Conservation (phyloP, 1,284 basidiomycete genomes). For the Earliella scabrosa region DNA sequence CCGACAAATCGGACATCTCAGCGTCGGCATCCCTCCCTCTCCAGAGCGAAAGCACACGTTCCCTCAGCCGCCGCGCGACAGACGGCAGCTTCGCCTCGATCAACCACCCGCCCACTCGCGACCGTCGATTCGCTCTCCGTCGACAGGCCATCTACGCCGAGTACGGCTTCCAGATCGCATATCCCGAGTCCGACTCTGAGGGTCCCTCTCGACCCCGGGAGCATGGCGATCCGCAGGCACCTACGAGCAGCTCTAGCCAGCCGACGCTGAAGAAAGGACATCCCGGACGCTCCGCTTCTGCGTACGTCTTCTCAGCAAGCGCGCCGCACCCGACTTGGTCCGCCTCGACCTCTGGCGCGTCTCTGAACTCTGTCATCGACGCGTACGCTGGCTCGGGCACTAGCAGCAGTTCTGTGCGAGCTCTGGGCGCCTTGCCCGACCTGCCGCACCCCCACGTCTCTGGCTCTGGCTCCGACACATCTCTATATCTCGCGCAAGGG, state of each 20-base stretch:
- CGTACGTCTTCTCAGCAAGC: slow-evolving; percentile 3
- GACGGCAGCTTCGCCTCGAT: slow-evolving; percentile 10
- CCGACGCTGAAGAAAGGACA: neutral
- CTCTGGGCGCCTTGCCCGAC: neutral
- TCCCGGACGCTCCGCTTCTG: slow-evolving; percentile 7
- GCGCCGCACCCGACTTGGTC: slow-evolving; percentile 11
- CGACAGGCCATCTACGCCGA: slow-evolving; percentile 26
- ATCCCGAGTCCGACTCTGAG: slow-evolving; percentile 18
- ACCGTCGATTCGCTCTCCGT: slow-evolving; percentile 19
- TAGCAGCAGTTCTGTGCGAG: neutral
- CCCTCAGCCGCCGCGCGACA: slow-evolving; percentile 4
- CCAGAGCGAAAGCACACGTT: neutral
- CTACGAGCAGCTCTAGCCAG: neutral
- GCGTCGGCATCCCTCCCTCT: neutral
- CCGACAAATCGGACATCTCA: neutral
- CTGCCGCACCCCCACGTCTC: neutral
- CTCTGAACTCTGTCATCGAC: neutral
- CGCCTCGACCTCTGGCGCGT: slow-evolving; percentile 8
- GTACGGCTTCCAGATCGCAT: slow-evolving; percentile 19
- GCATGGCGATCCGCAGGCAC: too few relatives aligned
- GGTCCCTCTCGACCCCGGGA: slow-evolving; percentile 8
- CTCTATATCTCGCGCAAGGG: slow-evolving; percentile 3
- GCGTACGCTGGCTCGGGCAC: neutral
- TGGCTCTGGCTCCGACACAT: neutral
- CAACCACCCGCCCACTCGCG: neutral